These are phyloP conservation scores for Dendrobium chrysotoxum DNA, from an alignment of 106 monocot species.

Conservation along the genomic window DNA sequence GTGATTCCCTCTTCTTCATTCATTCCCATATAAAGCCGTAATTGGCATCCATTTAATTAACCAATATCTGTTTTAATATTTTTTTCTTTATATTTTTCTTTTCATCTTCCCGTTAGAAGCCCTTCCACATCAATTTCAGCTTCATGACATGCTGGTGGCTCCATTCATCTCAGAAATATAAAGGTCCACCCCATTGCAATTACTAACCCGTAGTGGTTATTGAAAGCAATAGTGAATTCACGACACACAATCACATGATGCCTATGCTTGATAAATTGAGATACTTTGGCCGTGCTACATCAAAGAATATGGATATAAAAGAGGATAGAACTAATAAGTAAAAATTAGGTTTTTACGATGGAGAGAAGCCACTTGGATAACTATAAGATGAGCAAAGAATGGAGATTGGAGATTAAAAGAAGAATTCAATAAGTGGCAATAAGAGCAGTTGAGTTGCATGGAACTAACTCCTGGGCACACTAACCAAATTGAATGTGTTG, in stretches of 20 bases:
- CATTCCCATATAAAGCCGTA: background rate
- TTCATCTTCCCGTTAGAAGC: background rate
- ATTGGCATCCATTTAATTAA: background rate
- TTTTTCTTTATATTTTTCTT: background rate
- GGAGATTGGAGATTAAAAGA: background rate
- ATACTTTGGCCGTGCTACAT: background rate
- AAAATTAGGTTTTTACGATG: background rate
- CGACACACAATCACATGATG: background rate
- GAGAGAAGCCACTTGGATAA: background rate
- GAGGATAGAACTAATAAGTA: background rate
- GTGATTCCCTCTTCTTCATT: background rate
- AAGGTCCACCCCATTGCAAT: background rate
- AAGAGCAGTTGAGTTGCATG: background rate
- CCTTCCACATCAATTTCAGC: background rate
- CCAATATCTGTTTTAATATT: background rate
- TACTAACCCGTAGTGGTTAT: background rate
- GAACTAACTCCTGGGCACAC: background rate
- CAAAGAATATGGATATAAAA: background rate
- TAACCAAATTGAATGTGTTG: background rate
- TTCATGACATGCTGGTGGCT: background rate
- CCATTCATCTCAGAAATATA: background rate
- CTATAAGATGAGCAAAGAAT: background rate
- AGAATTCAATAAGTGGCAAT: background rate
- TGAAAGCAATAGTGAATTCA: background rate
- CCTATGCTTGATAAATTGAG: background rate